Percentiles rank a stretch among this genome's conserved stretches.
These are phyloP conservation scores for Omphalotus guepiniiformis DNA, from an alignment of 768 basidiomycete genomes.

Conservation along the genomic window DNA sequence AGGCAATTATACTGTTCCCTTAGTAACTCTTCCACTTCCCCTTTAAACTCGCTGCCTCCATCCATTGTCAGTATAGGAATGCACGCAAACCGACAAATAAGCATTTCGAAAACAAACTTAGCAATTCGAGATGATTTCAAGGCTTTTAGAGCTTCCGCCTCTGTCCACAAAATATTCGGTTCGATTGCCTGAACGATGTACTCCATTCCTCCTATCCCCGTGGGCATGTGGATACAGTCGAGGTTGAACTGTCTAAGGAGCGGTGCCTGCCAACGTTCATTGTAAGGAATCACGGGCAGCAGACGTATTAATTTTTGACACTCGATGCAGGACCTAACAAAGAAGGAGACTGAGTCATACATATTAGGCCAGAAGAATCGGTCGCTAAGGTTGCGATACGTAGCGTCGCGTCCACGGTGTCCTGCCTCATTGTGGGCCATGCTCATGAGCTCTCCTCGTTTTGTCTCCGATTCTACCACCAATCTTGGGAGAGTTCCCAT, in stretches of 20 bases:
- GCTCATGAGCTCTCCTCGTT: slow-evolving; percentile 13
- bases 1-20: slow-evolving; percentile 19
- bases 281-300: slow-evolving; percentile 18
- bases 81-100: slow-evolving; percentile 23
- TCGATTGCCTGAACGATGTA: slow-evolving; percentile 25
- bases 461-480: slow-evolving; percentile 15
- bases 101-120: slow-evolving; percentile 26
- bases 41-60: slow-evolving; percentile 27
- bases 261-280: slow-evolving; percentile 13
- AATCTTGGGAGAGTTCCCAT: slow-evolving; percentile 16
- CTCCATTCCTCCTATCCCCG: slow-evolving; percentile 14
- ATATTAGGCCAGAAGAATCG: slow-evolving; percentile 34
- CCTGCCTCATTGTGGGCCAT: slow-evolving; percentile 24
- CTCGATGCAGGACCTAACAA: slow-evolving; percentile 25
- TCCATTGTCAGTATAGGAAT: slow-evolving; percentile 21
- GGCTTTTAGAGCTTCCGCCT: slow-evolving; percentile 14
- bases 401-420: slow-evolving; percentile 26
- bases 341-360: slow-evolving; percentile 23
- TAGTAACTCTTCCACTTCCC: slow-evolving; percentile 17
- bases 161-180: slow-evolving; percentile 18
- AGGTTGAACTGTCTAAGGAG: slow-evolving; percentile 23
- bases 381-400: slow-evolving; percentile 12
- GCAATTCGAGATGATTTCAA: slow-evolving; percentile 15
- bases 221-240: slow-evolving; percentile 27
- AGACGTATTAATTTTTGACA: slow-evolving; percentile 24